Conservation (phyloP, 1,284 basidiomycete genomes). For the Stereum hirsutum region DNA sequence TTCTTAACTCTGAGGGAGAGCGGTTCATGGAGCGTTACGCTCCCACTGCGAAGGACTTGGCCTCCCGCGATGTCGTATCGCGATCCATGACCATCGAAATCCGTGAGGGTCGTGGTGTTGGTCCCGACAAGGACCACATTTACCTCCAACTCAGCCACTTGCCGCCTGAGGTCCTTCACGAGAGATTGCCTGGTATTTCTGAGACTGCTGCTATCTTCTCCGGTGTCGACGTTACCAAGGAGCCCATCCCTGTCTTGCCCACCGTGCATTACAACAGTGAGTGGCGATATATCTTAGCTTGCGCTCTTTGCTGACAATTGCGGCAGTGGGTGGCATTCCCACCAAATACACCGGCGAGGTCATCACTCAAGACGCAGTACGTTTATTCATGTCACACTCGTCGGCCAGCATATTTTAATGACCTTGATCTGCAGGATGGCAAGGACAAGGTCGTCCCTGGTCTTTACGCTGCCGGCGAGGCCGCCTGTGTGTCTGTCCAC, state of each 20-base stretch:
- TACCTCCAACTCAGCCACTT: conserved; percentile 97
- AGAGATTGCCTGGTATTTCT: conserved; percentile 98
- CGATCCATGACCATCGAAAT: conserved; percentile 99
- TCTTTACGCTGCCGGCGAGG: conserved; percentile 97
- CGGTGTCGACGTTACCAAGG: conserved; percentile 99
- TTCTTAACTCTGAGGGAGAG: conserved; percentile 98
- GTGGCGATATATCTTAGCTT: conserved; percentile 16
- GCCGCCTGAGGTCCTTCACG: conserved; percentile 92
- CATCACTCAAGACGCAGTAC: conserved; percentile 68
- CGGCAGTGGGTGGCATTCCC: conserved; percentile 95
- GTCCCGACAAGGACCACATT: conserved; percentile 97
- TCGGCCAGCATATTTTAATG: not conserved
- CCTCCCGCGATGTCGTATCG: conserved; percentile 98
- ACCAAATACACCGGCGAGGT: conserved; percentile 99
- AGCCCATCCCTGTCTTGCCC: conserved; percentile 95
- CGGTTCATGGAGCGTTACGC: conserved; percentile 99
- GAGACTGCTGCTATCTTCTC: conserved; percentile 99
- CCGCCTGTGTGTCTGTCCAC: conserved; percentile 98
- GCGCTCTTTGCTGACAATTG: conserved; percentile 13
- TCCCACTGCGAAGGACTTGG: conserved; percentile 98
- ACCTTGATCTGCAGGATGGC: conserved; percentile 41
- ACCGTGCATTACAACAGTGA: conserved; percentile 95
- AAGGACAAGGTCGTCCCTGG: conserved; percentile 95
- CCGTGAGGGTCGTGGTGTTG: conserved; percentile 97
- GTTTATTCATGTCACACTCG: conserved; percentile 5